Conservation (phyloP, 768 basidiomycete species). For the Suillus spraguei region DNA sequence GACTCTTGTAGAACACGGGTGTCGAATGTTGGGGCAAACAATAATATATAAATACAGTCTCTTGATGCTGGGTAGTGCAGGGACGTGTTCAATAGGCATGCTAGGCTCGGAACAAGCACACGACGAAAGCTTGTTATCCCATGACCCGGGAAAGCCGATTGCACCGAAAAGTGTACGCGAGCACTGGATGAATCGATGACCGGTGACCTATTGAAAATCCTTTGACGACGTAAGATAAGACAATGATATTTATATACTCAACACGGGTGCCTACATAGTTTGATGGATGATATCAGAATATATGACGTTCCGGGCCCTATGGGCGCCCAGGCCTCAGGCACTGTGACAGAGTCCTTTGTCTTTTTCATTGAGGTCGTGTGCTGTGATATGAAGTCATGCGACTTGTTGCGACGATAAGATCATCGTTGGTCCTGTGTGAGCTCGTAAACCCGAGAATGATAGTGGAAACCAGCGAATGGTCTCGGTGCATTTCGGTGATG, state of each 20-base stretch:
- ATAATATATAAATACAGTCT: not conserved
- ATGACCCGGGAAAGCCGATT: not conserved
- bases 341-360: not conserved
- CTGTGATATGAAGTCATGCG: not conserved
- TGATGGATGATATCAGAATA: not conserved
- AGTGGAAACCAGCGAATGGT: not conserved
- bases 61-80: no score
- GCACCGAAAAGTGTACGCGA: not conserved
- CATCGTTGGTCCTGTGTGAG: not conserved
- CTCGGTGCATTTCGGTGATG: not conserved
- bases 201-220: not conserved
- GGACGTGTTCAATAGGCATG: not conserved
- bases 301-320: not conserved
- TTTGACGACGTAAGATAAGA: not conserved
- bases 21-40: not conserved
- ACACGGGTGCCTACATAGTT: not conserved
- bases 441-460: not conserved
- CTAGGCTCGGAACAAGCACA: not conserved
- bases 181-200: not conserved
- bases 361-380: constrained; percentile 3
- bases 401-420: not conserved
- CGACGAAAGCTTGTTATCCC: no score
- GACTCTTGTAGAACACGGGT: not conserved
- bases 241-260: not conserved
- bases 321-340: no score